These are phyloP conservation scores for Naganishia liquefaciens DNA, from an alignment of 1,284 basidiomycete species.

Conservation along the genomic window DNA sequence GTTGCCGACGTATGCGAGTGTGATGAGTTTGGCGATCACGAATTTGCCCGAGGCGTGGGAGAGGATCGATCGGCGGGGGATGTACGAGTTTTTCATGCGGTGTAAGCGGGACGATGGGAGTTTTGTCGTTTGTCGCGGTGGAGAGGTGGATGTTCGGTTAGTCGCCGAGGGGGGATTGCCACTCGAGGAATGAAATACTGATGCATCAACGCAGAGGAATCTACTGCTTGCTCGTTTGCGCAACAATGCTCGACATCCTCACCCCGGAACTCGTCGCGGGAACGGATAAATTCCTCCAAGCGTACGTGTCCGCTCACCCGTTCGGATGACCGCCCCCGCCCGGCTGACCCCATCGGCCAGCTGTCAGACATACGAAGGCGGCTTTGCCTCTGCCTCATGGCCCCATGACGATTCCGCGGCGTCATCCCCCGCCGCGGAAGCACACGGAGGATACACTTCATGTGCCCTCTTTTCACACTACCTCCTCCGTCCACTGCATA, in stretches of 20 bases:
- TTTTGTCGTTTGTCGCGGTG: constrained; percentile 82
- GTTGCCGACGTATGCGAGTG: constrained; percentile 84
- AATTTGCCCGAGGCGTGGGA: constrained; percentile 72
- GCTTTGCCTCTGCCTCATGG: constrained; percentile 77
- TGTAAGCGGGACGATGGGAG: constrained; percentile 93
- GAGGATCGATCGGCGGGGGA: constrained; percentile 70
- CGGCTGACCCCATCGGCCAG: constrained; percentile 47
- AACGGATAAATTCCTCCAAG: constrained; percentile 56
- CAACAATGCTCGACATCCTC: constrained; percentile 72
- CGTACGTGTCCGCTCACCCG: constrained; percentile 35
- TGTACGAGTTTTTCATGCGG: constrained; percentile 89
- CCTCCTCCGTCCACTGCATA: constrained; percentile 59
- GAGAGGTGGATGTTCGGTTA: constrained; percentile 90
- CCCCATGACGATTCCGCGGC: constrained; percentile 49
- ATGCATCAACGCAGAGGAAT: constrained; percentile 61
- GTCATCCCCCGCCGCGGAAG: constrained; percentile 67
- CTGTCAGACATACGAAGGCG: constrained; percentile 98
- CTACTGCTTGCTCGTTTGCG: constrained; percentile 73
- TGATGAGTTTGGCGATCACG: constrained; percentile 74
- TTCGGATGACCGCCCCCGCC: neutral
- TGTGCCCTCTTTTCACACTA: constrained; percentile 86
- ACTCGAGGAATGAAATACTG: constrained; percentile 3
- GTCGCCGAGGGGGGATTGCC: constrained; percentile 44
- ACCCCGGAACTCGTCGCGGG: constrained; percentile 77
- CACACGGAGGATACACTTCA: constrained; percentile 96